These are phyloP conservation scores for Nitzschia putrida DNA, from an alignment of 108 stramenopile species.

Conservation along the genomic window DNA sequence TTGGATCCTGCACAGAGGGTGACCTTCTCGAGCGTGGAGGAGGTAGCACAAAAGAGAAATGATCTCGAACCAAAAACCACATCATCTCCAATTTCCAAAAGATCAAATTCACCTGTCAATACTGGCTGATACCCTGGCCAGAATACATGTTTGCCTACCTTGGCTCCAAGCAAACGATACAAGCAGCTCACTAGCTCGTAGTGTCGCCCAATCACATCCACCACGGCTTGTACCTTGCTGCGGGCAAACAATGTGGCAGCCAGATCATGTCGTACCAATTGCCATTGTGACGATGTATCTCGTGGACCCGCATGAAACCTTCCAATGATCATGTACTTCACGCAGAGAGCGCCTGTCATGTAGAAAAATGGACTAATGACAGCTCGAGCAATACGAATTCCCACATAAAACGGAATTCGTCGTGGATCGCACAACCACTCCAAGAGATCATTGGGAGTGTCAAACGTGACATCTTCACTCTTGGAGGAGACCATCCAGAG, in stretches of 20 bases:
- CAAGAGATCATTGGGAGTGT: constrained; percentile 29
- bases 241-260: constrained; percentile 34
- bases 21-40: constrained; percentile 32
- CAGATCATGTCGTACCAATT: constrained; percentile 38
- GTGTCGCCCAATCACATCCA: constrained; percentile 54
- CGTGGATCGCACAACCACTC: constrained; percentile 48
- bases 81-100: constrained; percentile 59
- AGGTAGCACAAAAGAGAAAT: constrained; percentile 27
- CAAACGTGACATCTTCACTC: constrained; percentile 1
- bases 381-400: constrained; percentile 34
- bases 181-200: constrained; percentile 49
- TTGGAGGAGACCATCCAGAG: constrained; percentile 9
- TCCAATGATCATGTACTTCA: constrained; percentile 53
- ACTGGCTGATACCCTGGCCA: constrained; percentile 50
- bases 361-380: constrained; percentile 40
- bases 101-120: constrained; percentile 48
- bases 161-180: constrained; percentile 55
- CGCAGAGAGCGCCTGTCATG: constrained; percentile 42
- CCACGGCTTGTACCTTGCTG: constrained; percentile 31
- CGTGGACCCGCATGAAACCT: constrained; percentile 41
- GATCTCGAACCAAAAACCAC: constrained; percentile 59
- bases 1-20: constrained; percentile 48
- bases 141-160: constrained; percentile 58
- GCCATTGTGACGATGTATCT: constrained; percentile 17
- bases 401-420: constrained; percentile 52